These are phyloP conservation scores for Alternaria longipes DNA, from an alignment of 2,329 filamentous ascomycete genomes.

Conservation along the genomic window DNA sequence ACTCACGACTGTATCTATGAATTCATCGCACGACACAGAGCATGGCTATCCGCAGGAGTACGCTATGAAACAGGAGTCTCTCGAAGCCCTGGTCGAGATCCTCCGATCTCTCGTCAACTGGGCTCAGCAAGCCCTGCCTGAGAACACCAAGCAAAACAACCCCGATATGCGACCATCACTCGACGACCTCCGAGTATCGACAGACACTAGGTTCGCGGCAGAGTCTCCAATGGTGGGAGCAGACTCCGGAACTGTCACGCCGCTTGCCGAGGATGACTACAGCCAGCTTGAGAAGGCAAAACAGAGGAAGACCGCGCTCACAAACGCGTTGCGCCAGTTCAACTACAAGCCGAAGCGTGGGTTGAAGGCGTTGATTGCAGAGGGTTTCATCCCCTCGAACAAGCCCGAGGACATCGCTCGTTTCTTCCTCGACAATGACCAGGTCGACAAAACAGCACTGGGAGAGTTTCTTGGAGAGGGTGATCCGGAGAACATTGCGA, in stretches of 20 bases:
- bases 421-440: constrained; percentile 83
- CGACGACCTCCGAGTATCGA: constrained; percentile 73
- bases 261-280: constrained; percentile 80
- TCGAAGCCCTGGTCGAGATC: constrained; percentile 89
- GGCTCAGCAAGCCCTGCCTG: constrained; percentile 74
- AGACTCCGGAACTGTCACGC: constrained; percentile 56
- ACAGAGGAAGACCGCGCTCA: constrained; percentile 89
- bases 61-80: constrained; percentile 84
- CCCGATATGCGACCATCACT: constrained; percentile 61
- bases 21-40: constrained; percentile 65
- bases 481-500: constrained; percentile 90
- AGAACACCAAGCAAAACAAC: constrained; percentile 55
- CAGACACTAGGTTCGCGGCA: constrained; percentile 74
- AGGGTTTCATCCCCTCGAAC: constrained; percentile 86
- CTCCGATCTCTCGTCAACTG: constrained; percentile 91
- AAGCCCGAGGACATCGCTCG: constrained; percentile 81
- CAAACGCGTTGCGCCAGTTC: constrained; percentile 88
- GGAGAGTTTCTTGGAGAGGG: constrained; percentile 96
- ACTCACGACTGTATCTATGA: constrained; percentile 80
- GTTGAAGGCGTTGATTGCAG: constrained; percentile 81
- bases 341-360: constrained; percentile 98
- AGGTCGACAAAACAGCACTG: constrained; percentile 88
- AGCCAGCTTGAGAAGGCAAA: constrained; percentile 95
- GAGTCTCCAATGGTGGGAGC: constrained; percentile 67
- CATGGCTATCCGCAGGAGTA: constrained; percentile 87